Percentiles rank a stretch among this genome's conserved stretches.
phyloP scores from a whole-genome alignment of 2,329 filamentous ascomycete genomes.

The Rhytidhysteron rufulum region DNA sequence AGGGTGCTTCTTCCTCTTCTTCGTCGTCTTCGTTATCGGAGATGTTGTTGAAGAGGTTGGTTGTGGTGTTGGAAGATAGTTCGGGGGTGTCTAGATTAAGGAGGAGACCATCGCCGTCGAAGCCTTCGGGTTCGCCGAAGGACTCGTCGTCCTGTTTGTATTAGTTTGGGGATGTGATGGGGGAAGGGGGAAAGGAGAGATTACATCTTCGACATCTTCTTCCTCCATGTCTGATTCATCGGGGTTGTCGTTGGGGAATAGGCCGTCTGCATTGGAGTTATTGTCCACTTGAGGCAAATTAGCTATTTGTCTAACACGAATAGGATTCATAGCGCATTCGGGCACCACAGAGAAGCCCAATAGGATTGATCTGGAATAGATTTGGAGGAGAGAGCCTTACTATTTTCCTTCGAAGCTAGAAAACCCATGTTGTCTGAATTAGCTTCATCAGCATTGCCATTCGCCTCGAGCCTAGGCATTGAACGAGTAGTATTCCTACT shows the following conservation, averaged over 20 bases:
- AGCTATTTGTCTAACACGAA: too few relatives aligned
- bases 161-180: background rate
- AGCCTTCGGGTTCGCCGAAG: slow-evolving; percentile 13
- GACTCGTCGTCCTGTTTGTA: background rate
- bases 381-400: too few relatives aligned
- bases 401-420: too few relatives aligned
- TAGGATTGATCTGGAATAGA: too few relatives aligned
- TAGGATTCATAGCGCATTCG: too few relatives aligned
- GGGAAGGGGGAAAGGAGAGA: background rate
- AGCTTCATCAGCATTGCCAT: too few relatives aligned
- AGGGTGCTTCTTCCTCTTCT: slow-evolving; percentile 6
- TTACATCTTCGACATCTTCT: background rate
- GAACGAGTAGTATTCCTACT: too few relatives aligned
- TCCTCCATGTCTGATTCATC: background rate
- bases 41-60: background rate
- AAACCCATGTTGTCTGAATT: too few relatives aligned
- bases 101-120: slow-evolving; percentile 3
- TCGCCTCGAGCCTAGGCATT: too few relatives aligned
- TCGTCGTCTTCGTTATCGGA: background rate
- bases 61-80: background rate
- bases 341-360: too few relatives aligned
- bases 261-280: background rate
- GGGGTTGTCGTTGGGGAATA: background rate
- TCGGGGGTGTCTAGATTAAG: background rate
- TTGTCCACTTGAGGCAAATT: too few relatives aligned